phyloP scores from a whole-genome alignment of 495 filamentous ascomycete species.

The Penicillium ucsense region DNA sequence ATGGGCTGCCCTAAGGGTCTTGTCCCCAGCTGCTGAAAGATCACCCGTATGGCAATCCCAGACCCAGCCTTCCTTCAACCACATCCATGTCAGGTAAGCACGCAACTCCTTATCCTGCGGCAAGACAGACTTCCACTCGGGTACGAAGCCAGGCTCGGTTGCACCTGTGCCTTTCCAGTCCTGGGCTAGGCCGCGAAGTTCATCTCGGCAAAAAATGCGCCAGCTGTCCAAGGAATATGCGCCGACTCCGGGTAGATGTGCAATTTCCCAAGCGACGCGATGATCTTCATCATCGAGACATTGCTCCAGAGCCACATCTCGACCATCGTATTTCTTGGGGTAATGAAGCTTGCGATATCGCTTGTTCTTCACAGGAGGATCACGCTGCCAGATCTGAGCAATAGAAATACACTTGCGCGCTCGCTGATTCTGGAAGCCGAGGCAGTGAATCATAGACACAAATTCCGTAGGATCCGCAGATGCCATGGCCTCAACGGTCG shows the following conservation, averaged over 20 bases:
- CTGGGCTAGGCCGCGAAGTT: conserved; percentile 49
- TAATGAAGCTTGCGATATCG: conserved; percentile 65
- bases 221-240: conserved; percentile 85
- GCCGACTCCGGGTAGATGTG: conserved; percentile 72
- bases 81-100: conserved; percentile 82
- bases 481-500: conserved; percentile 56
- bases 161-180: conserved; percentile 48
- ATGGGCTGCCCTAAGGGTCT: conserved; percentile 47
- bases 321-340: conserved; percentile 44
- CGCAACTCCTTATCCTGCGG: conserved; percentile 83
- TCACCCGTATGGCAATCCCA: conserved; percentile 72
- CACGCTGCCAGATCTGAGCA: conserved; percentile 59
- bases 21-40: conserved; percentile 42
- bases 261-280: conserved; percentile 70
- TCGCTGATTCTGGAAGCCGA: conserved; percentile 65
- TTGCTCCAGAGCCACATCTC: conserved; percentile 43
- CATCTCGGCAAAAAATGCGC: conserved; percentile 88
- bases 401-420: conserved; percentile 54
- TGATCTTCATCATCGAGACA: conserved; percentile 32
- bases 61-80: conserved; percentile 74
- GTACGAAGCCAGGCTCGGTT: conserved; percentile 20
- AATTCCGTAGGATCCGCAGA: conserved; percentile 48
- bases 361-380: conserved; percentile 48
- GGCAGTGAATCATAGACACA: conserved; percentile 51
- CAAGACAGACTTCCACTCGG: conserved; percentile 81